Evolutionary conservation across 2,329 filamentous ascomycete genomes (phyloP), one percentile per base, ranked within the genome.

Genomic region (Leptosphaerulina australis): DNA sequence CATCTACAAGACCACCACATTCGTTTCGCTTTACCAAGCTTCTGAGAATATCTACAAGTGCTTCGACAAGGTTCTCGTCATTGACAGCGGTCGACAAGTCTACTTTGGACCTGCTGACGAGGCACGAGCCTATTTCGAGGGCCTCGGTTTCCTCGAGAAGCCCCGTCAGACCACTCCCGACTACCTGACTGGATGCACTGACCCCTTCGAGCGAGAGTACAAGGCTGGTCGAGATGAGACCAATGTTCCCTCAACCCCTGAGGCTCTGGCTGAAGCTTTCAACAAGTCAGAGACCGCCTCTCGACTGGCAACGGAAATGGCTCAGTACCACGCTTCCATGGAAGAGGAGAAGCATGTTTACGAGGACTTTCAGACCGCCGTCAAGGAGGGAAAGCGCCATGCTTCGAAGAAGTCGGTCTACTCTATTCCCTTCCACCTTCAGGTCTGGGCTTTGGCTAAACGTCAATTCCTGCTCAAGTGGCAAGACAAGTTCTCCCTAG

Each of bases 11-110:
- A 91, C 87, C 0, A 89, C 88, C 1, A 94, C 90, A 0, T 92
- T 94, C 53, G 90, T 95, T 1, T 91, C 90, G 0, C 77, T 96
- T 0, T 96, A 95, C 70, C 90, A 95, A 68, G 90, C 89, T 0
- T 91, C 87, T 0, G 88, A 94, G 72, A 91, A 88, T 62, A 90
- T 93, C 54, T 92, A 90, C 74, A 79, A 79, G 17, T 83, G 86
- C 25, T 92, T 93, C 55, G 90, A 95, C 77, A 94, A 93, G 71
- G 89, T 94, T 10, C 77, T 95, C 64, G 87, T 92, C 26, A 88
- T 94, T 46, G 88, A 92, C 54, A 81, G 83, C 30, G 90, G 90
- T 2, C 83, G 81, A 21, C 86, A 91, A 68, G 87, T 90, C 25
- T 94, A 85, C 74, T 91, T 89, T 52, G 90, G 90, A 1, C 86